Conservation (phyloP, 352 stramenopile genomes). For the Pythium aquatile region DNA sequence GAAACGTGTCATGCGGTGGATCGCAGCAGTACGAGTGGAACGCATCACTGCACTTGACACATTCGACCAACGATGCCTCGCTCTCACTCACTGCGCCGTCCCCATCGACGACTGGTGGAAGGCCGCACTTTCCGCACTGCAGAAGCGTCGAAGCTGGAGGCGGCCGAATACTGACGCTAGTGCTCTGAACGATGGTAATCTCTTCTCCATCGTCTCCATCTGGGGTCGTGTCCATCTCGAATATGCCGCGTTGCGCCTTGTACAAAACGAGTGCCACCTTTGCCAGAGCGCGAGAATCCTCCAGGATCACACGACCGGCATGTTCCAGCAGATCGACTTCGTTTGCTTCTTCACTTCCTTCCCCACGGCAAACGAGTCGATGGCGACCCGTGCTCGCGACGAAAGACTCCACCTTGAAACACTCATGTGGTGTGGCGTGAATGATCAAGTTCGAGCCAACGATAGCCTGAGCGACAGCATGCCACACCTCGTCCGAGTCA, state of each 20-base stretch:
- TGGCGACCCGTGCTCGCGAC: slow-evolving; percentile 2
- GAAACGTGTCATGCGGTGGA: slow-evolving; percentile 58
- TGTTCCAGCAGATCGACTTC: neutral
- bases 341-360: slow-evolving; percentile 8
- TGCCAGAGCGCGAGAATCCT: slow-evolving; percentile 2
- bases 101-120: slow-evolving; percentile 24
- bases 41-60: slow-evolving; percentile 42
- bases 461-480: slow-evolving; percentile 7
- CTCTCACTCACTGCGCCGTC: neutral
- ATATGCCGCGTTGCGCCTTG: slow-evolving; percentile 18
- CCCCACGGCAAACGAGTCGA: neutral
- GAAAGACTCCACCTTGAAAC: slow-evolving; percentile 8
- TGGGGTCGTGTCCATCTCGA: neutral
- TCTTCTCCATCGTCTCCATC: slow-evolving; percentile 12
- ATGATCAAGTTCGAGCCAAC: slow-evolving; percentile 7
- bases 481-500: slow-evolving; percentile 10
- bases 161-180: slow-evolving; percentile 9
- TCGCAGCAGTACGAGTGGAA: slow-evolving; percentile 81
- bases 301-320: neutral
- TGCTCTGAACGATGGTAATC: slow-evolving; percentile 15
- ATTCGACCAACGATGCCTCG: slow-evolving; percentile 39
- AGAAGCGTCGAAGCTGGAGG: neutral
- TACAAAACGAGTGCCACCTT: slow-evolving; percentile 14
- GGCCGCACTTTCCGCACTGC: slow-evolving; percentile 16
- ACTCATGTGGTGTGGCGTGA: neutral